These are phyloP conservation scores for Coccomyxa sp. DNA, from an alignment of 139 green algal species.

Conservation along the genomic window DNA sequence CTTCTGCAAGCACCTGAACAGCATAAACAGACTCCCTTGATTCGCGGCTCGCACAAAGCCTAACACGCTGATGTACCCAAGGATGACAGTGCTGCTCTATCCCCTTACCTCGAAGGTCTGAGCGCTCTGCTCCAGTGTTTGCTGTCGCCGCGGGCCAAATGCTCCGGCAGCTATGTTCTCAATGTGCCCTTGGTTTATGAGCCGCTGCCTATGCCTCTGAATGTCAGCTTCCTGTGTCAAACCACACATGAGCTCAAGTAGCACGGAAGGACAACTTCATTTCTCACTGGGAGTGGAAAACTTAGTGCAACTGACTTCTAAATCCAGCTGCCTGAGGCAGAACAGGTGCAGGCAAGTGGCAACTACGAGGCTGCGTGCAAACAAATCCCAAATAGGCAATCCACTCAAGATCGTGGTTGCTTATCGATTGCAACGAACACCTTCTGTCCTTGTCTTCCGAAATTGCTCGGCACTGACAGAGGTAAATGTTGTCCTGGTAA, in stretches of 20 bases:
- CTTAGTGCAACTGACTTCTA: too few relatives aligned
- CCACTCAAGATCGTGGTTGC: too few relatives aligned
- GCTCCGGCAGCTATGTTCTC: not conserved
- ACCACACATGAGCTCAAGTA: not conserved
- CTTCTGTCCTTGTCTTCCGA: too few relatives aligned
- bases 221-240: constrained; percentile 26
- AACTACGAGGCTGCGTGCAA: too few relatives aligned
- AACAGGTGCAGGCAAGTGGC: too few relatives aligned
- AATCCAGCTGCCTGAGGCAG: too few relatives aligned
- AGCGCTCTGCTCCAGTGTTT: constrained; percentile 9
- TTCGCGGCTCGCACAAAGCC: not conserved
- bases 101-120: constrained; percentile 14
- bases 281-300: too few relatives aligned
- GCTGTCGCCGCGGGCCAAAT: not conserved
- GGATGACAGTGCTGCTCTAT: not conserved
- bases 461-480: too few relatives aligned
- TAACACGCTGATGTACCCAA: not conserved
- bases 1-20: constrained; percentile 18
- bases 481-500: too few relatives aligned
- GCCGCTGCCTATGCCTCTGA: constrained; percentile 22
- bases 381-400: too few relatives aligned
- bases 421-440: too few relatives aligned
- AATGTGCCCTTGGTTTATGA: constrained; percentile 32
- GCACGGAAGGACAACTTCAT: too few relatives aligned
- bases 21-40: not conserved